Evolutionary conservation across 2,329 filamentous ascomycete genomes (phyloP).

Genomic region (Pseudogymnoascus sp.): DNA sequence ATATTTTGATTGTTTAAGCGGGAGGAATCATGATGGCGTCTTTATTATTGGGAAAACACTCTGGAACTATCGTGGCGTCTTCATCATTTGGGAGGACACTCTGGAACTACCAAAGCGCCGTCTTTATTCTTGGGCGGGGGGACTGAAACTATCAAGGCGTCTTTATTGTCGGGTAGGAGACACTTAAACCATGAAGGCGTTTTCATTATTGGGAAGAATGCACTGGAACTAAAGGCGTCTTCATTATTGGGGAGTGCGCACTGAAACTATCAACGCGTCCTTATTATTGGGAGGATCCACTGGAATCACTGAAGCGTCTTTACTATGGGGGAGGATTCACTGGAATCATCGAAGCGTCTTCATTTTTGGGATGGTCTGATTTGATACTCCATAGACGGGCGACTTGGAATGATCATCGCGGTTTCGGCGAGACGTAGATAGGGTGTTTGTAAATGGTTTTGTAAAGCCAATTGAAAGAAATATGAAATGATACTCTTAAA

Average conservation of each 20-base stretch:
- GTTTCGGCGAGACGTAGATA: neutral
- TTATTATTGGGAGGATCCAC: neutral
- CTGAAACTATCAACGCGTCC: neutral
- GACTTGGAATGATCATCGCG: neutral
- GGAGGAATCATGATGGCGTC: neutral
- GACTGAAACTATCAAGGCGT: neutral
- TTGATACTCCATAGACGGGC: neutral
- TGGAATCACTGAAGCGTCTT: neutral
- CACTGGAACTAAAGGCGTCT: neutral
- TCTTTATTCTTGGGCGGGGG: neutral
- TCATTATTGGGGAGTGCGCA: neutral
- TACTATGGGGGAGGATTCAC: neutral
- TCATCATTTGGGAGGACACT: neutral
- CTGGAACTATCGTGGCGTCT: neutral
- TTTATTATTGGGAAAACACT: neutral
- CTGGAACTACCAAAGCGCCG: neutral
- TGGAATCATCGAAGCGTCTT: neutral
- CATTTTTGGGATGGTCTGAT: neutral
- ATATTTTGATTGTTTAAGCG: slow-evolving; percentile 5
- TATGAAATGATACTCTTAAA: neutral
- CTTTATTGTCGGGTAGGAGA: neutral
- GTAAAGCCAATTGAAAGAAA: slow-evolving; percentile 9
- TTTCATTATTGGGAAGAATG: neutral
- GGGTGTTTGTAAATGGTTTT: neutral
- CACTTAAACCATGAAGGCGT: neutral